These are phyloP conservation scores for Epicoccum nigrum DNA, from an alignment of 2,329 filamentous ascomycete genomes.

Conservation along the genomic window DNA sequence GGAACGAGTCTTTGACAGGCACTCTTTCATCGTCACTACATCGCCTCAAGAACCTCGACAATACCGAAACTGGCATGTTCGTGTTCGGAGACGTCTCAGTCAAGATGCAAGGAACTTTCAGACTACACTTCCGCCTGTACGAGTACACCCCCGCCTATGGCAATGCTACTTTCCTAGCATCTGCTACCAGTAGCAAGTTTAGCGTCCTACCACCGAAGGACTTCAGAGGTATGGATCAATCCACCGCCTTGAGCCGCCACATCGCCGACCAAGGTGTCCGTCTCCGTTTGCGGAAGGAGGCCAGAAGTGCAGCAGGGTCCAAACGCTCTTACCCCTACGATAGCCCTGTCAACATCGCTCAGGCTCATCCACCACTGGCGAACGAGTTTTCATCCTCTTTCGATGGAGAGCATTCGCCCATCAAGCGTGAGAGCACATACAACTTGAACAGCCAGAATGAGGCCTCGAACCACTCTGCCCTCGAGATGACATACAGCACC, in stretches of 20 bases:
- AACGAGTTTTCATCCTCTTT: slow-evolving; percentile 13
- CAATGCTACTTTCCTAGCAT: slow-evolving; percentile 51
- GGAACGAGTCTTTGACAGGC: slow-evolving; percentile 66
- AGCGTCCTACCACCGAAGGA: slow-evolving; percentile 67
- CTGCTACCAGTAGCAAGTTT: slow-evolving; percentile 70
- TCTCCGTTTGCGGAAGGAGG: slow-evolving; percentile 81
- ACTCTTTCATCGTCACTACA: slow-evolving; percentile 82
- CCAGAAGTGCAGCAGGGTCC: slow-evolving; percentile 54
- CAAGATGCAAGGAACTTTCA: slow-evolving; percentile 72
- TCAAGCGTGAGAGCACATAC: slow-evolving; percentile 13
- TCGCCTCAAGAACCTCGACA: slow-evolving; percentile 77
- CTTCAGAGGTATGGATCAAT: slow-evolving; percentile 81
- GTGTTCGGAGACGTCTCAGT: slow-evolving; percentile 90
- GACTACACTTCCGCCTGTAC: slow-evolving; percentile 78
- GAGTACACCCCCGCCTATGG: slow-evolving; percentile 54
- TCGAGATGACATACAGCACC: slow-evolving; percentile 7
- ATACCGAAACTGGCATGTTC: slow-evolving; percentile 82
- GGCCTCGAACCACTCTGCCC: background rate
- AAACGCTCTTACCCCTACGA: slow-evolving; percentile 32
- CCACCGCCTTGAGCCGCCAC: slow-evolving; percentile 77
- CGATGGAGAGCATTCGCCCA: slow-evolving; percentile 14
- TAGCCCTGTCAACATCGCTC: slow-evolving; percentile 10
- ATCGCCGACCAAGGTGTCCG: slow-evolving; percentile 89
- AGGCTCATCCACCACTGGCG: slow-evolving; percentile 7
- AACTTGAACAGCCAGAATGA: slow-evolving; percentile 2